phyloP scores from a whole-genome alignment of 495 filamentous ascomycete genomes.

The Aspergillus incahuasiensis region DNA sequence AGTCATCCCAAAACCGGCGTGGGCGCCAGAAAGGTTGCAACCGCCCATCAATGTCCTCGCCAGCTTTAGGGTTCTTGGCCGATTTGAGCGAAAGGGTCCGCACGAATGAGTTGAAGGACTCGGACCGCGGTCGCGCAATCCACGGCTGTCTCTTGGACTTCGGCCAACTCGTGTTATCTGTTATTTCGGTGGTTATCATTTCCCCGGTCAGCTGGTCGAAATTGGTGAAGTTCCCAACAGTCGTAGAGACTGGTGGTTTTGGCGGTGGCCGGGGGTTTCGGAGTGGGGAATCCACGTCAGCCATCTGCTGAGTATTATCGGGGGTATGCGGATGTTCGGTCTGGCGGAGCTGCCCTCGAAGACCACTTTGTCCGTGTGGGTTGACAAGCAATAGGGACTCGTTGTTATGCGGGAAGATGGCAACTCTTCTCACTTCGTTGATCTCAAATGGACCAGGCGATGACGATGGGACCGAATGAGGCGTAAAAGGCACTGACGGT shows the following conservation, averaged over 20 bases:
- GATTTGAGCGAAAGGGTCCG: constrained; percentile 44
- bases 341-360: constrained; percentile 20
- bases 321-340: constrained; percentile 28
- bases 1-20: constrained; percentile 64
- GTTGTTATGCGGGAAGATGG: constrained; percentile 83
- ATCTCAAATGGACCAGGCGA: constrained; percentile 51
- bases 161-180: constrained; percentile 40
- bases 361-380: constrained; percentile 47
- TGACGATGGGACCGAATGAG: constrained; percentile 46
- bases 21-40: constrained; percentile 83
- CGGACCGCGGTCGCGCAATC: constrained; percentile 52
- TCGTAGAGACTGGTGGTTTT: constrained; percentile 62
- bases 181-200: constrained; percentile 31
- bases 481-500: constrained; percentile 43
- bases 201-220: constrained; percentile 26
- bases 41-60: constrained; percentile 46
- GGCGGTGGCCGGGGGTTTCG: constrained; percentile 72
- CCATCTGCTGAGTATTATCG: constrained; percentile 23
- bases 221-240: constrained; percentile 47
- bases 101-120: constrained; percentile 40
- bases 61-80: constrained; percentile 41
- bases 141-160: constrained; percentile 56
- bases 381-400: constrained; percentile 74
- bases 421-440: constrained; percentile 74
- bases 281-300: constrained; percentile 62